phyloP scores from a whole-genome alignment of 345 rosid species.

The Pistacia vera region DNA sequence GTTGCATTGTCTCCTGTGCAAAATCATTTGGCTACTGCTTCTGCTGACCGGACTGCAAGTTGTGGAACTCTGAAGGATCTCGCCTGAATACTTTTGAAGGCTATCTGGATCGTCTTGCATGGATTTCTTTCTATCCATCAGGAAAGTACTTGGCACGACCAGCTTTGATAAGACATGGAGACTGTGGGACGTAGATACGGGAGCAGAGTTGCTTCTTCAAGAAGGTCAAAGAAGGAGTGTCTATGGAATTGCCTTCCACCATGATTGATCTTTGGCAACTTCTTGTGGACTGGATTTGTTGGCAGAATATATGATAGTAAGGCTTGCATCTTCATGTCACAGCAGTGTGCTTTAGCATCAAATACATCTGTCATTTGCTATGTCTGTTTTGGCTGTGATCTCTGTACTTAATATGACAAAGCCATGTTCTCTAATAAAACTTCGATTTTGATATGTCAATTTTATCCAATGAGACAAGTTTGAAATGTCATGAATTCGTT shows the following conservation, averaged over 20 bases:
- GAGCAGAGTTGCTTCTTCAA: conserved; percentile 89
- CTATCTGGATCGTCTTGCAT: conserved; percentile 88
- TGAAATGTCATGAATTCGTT: too few species aligned
- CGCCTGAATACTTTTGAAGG: conserved; percentile 77
- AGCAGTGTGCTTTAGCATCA: too few species aligned
- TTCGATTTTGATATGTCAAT: too few species aligned
- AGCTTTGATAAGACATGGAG: conserved; percentile 99
- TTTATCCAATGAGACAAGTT: too few species aligned
- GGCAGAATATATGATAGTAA: too few species aligned
- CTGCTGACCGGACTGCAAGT: conserved; percentile 94
- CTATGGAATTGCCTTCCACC: conserved; percentile 89
- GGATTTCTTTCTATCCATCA: conserved; percentile 89
- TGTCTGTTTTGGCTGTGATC: too few species aligned
- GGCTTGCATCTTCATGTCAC: too few species aligned
- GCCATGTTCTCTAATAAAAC: too few species aligned
- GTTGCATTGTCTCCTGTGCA: conserved; percentile 81
- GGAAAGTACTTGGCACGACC: conserved; percentile 88
- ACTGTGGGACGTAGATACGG: conserved; percentile 85
- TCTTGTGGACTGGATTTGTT: conserved; percentile 90
- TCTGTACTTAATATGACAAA: too few species aligned
- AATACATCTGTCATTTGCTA: too few species aligned
- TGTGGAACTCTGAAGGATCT: conserved; percentile 88
- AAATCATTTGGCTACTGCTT: conserved; percentile 82
- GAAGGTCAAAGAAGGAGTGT: conserved; percentile 96
- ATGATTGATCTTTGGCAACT: conserved; percentile 90